Evolutionary conservation across 257 asterid species (phyloP).

Genomic region (Rauvolfia tetraphylla): DNA sequence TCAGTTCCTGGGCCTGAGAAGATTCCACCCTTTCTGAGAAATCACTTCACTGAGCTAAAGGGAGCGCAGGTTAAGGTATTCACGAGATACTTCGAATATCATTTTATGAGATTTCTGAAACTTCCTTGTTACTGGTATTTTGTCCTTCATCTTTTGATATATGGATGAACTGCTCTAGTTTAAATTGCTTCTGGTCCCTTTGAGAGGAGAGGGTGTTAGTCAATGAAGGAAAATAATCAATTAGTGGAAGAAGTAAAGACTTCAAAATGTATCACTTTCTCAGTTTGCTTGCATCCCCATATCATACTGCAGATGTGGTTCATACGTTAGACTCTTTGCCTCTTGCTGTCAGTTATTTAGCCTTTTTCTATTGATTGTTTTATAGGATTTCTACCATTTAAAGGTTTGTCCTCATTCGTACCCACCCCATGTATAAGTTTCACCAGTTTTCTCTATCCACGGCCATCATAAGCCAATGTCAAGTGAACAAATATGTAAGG

Average conservation of each 20-base stretch:
- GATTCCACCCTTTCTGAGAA: conserved; percentile 79
- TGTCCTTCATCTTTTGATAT: background rate
- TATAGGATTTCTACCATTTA: background rate
- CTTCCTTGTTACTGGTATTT: background rate
- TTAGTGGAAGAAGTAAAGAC: background rate
- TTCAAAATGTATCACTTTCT: background rate
- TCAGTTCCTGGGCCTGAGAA: conserved; percentile 96
- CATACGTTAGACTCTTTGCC: background rate
- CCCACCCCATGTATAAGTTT: background rate
- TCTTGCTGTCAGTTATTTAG: background rate
- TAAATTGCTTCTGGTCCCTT: background rate
- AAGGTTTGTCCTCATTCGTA: background rate
- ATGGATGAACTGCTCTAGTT: background rate
- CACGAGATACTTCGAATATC: background rate
- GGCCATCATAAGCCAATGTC: background rate
- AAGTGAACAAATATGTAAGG: background rate
- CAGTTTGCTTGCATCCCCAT: conserved; percentile 5
- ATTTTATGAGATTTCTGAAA: background rate
- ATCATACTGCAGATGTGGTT: background rate
- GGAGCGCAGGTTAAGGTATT: conserved; percentile 98
- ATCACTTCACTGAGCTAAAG: conserved; percentile 88
- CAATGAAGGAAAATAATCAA: background rate
- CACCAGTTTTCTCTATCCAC: background rate
- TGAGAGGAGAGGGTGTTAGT: background rate
- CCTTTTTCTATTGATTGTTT: background rate